Evolutionary conservation across 768 basidiomycete species (phyloP).

Genomic region (Tylopilus plumbeoviolaceoides): DNA sequence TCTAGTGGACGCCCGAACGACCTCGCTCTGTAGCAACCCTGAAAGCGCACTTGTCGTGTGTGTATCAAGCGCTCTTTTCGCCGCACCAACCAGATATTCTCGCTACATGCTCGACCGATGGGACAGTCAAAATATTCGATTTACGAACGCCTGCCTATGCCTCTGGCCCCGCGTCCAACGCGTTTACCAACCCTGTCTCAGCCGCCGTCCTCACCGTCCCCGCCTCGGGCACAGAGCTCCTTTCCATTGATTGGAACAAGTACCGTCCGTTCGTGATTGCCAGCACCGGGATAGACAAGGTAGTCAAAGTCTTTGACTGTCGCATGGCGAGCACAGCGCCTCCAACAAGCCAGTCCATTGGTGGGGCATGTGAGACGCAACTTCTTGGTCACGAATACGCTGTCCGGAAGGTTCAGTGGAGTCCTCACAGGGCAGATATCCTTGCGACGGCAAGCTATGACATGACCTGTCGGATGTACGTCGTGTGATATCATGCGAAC

Average conservation of each 20-base stretch:
- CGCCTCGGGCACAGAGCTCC: slow-evolving; percentile 72
- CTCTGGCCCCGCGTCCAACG: slow-evolving; percentile 45
- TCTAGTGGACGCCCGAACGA: slow-evolving; percentile 83
- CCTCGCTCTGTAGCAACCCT: slow-evolving; percentile 77
- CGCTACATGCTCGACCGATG: slow-evolving; percentile 84
- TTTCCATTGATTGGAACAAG: slow-evolving; percentile 91
- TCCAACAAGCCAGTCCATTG: slow-evolving; percentile 48
- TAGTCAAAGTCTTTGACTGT: slow-evolving; percentile 79
- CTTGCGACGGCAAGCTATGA: slow-evolving; percentile 81
- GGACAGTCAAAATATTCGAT: slow-evolving; percentile 81
- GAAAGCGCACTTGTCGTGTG: slow-evolving; percentile 78
- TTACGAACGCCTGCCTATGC: slow-evolving; percentile 61
- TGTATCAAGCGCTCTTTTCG: slow-evolving; percentile 89
- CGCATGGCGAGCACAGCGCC: slow-evolving; percentile 70
- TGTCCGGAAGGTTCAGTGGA: slow-evolving; percentile 86
- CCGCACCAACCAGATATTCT: slow-evolving; percentile 83
- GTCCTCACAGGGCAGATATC: slow-evolving; percentile 69
- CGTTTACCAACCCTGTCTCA: slow-evolving; percentile 64
- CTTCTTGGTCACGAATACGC: slow-evolving; percentile 88
- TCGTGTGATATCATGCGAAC: slow-evolving; percentile 10
- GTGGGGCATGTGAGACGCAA: slow-evolving; percentile 66
- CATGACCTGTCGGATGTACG: slow-evolving; percentile 92
- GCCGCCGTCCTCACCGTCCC: slow-evolving; percentile 74
- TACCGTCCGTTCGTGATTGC: slow-evolving; percentile 77
- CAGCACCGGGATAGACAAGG: slow-evolving; percentile 75